phyloP scores from a whole-genome alignment of 1,284 basidiomycete species.

The Rhodofomes roseus region DNA sequence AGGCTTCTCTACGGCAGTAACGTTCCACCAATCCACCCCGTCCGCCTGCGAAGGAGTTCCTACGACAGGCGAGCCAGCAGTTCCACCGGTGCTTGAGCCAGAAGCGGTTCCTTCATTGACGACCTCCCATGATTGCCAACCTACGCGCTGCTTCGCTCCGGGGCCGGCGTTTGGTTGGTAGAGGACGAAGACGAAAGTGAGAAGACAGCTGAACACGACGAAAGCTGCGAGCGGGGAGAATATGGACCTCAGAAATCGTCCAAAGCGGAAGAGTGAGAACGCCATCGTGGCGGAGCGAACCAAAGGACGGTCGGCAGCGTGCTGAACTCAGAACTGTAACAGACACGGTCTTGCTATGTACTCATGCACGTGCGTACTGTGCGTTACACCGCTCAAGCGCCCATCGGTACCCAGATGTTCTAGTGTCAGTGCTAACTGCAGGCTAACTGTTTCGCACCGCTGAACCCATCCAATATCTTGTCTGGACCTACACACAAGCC shows the following conservation, averaged over 20 bases:
- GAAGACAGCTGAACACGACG: constrained; percentile 62
- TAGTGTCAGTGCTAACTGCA: too few species aligned
- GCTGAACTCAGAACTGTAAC: too few species aligned
- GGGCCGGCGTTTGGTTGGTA: constrained; percentile 74
- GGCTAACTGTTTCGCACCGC: too few species aligned
- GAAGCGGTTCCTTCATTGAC: constrained; percentile 32
- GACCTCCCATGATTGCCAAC: constrained; percentile 89
- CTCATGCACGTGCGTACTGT: too few species aligned
- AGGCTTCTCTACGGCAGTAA: constrained; percentile 30
- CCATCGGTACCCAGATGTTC: too few species aligned
- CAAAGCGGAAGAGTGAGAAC: constrained; percentile 30
- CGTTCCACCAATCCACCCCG: constrained; percentile 73
- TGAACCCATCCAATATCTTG: too few species aligned
- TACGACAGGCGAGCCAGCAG: constrained; percentile 2
- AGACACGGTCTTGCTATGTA: too few species aligned
- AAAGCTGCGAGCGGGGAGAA: constrained; percentile 58
- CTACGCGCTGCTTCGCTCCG: constrained; percentile 67
- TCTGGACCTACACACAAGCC: too few species aligned
- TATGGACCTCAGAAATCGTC: constrained; percentile 42
- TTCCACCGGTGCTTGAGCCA: not conserved
- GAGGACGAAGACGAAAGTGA: constrained; percentile 72
- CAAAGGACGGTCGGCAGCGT: not conserved
- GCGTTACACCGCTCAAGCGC: too few species aligned
- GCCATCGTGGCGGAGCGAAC: constrained; percentile 18
- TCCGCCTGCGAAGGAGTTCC: constrained; percentile 18